A percentile compares a stretch with the other conserved stretches of the same genome.
These are phyloP conservation scores for Plasmodium fragile DNA, from an alignment of 169 alveolate species.

Conservation along the genomic window DNA sequence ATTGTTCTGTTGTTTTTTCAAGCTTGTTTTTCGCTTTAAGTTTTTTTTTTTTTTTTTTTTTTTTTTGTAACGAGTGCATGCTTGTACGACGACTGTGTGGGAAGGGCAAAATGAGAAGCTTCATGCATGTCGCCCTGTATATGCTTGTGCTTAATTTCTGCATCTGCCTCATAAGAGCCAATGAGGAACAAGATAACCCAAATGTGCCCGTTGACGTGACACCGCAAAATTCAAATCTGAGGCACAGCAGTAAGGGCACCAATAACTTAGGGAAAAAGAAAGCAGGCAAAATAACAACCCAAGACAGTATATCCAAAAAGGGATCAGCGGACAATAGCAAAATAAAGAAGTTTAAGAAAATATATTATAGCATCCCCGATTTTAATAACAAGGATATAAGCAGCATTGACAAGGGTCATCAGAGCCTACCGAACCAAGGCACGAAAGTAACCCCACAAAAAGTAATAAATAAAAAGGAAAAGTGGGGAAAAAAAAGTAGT, in stretches of 20 bases:
- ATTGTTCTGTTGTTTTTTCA: neutral
- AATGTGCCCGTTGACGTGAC: neutral
- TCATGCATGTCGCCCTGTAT: neutral
- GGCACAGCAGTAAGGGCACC: neutral
- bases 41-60: too few species aligned
- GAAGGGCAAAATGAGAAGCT: neutral
- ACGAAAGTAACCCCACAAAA: neutral
- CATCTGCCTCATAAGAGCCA: neutral
- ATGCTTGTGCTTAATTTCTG: neutral
- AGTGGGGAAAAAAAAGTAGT: neutral
- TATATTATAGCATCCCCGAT: neutral
- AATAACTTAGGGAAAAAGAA: neutral
- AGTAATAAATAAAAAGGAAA: neutral
- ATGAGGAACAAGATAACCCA: neutral
- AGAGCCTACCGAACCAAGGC: neutral
- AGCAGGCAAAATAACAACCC: neutral
- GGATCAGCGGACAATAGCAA: neutral
- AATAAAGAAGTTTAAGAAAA: neutral
- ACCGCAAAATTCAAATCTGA: neutral
- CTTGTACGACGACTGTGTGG: neutral
- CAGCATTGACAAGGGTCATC: neutral
- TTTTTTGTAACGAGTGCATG: too few species aligned
- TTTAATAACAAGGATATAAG: neutral
- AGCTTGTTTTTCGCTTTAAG: neutral
- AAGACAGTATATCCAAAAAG: neutral